These are phyloP conservation scores for Poa pratensis DNA, from an alignment of 176 grass and related monocot genomes.

Conservation along the genomic window DNA sequence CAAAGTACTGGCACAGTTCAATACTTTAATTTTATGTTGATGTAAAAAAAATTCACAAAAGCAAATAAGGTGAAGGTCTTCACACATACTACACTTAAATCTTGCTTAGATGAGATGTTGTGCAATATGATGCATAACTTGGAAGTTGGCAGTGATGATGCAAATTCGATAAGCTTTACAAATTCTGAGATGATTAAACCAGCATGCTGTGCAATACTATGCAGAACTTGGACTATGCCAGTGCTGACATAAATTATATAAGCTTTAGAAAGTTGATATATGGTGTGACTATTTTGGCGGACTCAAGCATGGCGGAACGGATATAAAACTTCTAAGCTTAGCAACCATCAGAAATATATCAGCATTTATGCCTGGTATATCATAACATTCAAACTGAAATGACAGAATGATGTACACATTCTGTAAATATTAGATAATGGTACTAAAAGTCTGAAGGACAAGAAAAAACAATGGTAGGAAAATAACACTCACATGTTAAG, in stretches of 20 bases:
- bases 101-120: neutral
- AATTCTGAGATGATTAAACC: neutral
- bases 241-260: neutral
- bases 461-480: neutral
- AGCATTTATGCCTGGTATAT: neutral
- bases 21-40: neutral
- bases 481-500: conserved; percentile 66
- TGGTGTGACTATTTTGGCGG: neutral
- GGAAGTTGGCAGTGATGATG: too few relatives aligned
- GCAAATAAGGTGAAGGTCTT: neutral
- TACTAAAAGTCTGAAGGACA: neutral
- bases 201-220: neutral
- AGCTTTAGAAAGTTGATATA: neutral
- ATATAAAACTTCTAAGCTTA: neutral
- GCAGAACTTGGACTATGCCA: neutral
- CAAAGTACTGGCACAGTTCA: neutral
- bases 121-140: neutral
- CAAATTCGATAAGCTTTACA: neutral
- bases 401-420: neutral
- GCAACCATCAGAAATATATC: neutral
- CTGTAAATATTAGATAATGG: neutral
- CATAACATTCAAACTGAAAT: neutral
- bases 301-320: neutral
- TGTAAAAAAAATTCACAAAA: neutral
- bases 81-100: neutral